Conservation (phyloP, 441 rosid genomes). For the Dalechampia spathulata region DNA sequence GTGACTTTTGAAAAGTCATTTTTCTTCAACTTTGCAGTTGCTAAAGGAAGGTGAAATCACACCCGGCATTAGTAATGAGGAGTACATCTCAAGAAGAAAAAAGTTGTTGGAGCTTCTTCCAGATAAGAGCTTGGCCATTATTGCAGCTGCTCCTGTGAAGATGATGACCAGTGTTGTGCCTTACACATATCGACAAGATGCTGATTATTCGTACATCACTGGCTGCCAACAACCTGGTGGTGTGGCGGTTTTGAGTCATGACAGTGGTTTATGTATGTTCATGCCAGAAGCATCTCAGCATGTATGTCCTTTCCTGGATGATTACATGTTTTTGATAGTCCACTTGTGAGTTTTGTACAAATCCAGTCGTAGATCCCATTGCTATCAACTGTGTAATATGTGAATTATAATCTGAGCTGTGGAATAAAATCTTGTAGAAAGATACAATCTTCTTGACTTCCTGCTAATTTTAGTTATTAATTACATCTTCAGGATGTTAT, state of each 20-base stretch:
- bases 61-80: slow-evolving; percentile 71
- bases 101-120: slow-evolving; percentile 78
- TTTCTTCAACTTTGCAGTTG: slow-evolving; percentile 37
- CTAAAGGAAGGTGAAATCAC: slow-evolving; percentile 86
- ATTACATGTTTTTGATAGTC: background rate
- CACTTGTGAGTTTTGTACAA: background rate
- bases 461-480: background rate
- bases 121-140: slow-evolving; percentile 60
- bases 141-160: slow-evolving; percentile 85
- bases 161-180: slow-evolving; percentile 99
- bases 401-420: too few relatives aligned
- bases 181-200: slow-evolving; percentile 82
- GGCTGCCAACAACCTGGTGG: slow-evolving; percentile 99
- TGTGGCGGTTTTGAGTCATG: slow-evolving; percentile 67
- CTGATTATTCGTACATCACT: slow-evolving; percentile 77
- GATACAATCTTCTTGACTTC: background rate
- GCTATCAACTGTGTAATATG: too few relatives aligned
- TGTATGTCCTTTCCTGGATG: slow-evolving; percentile 33
- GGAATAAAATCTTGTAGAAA: background rate
- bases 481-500: slow-evolving; percentile 54
- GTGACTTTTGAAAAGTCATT: background rate
- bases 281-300: slow-evolving; percentile 82
- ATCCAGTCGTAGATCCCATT: background rate
- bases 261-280: slow-evolving; percentile 92
- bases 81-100: slow-evolving; percentile 71